Base-by-base conservation (phyloP, 2,329 filamentous ascomycete species). In the Stagonosporopsis vannaccii region DNA sequence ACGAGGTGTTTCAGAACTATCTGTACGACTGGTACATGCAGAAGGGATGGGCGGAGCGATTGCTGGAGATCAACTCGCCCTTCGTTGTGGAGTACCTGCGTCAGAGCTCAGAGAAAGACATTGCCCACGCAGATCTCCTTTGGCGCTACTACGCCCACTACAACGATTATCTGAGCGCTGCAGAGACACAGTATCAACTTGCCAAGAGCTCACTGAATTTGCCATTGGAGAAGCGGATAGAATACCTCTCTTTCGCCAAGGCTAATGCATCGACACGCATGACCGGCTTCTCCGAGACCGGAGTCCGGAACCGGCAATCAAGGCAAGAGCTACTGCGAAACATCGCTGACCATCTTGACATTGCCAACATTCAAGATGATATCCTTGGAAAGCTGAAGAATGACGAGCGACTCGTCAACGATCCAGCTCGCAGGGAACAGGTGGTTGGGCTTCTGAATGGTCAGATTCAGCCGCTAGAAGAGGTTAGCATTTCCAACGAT, bases 1-100 rank as follows among this genome's bases (percentile, higher is more conserved):
- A 99, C 65, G 91, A 97, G 70, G 90, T 97, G 4, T 99, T 99
- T 80, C 90, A 98, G 74, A 96, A 91, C 59, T 92, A 91, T 68
- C 83, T 99, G n/a, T 99, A 97, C 73, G 93, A 97, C 69, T 99
- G 95, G 94, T 99, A 99, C 76, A 87, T 98, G 63, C 79, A 84
- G 50, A 88, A 93, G 73, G 89, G 90, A 17, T 93, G 91, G 87
- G 90, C 87, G 9, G 92, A 97, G 61, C 89, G 92, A 13, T 84
- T 99, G 25, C 85, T 99, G 30, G 87, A 89, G 32, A 92, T 95
- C 47, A 86, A 93, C 54, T 96, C 93, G 5, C 86, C 89, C 0
- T 93, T 92, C 68, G 92, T 98, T 23, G 85, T 96, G 37, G 90
- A 88, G 2, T 99, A 97, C 73, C 85, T 99, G 2, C 83, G 91